phyloP scores from a whole-genome alignment of 2,329 filamentous ascomycete genomes.

The Hymenoscyphus albidus region DNA sequence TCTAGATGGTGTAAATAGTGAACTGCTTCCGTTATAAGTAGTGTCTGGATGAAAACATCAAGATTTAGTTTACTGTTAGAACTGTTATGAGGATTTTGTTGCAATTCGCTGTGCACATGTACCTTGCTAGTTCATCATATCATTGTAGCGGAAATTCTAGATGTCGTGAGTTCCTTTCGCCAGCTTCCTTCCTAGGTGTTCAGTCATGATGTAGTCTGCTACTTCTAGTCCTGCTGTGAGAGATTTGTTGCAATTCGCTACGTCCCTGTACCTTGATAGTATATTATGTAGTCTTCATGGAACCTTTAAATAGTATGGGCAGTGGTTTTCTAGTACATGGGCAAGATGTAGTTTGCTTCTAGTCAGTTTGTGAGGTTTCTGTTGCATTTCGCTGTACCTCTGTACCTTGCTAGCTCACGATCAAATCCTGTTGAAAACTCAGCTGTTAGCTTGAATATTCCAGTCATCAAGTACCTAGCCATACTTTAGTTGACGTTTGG shows the following conservation, averaged over 20 bases:
- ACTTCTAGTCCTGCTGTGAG: neutral
- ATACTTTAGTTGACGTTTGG: neutral
- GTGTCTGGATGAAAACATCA: neutral
- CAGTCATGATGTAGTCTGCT: no score
- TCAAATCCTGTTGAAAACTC: neutral
- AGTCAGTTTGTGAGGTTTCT: neutral
- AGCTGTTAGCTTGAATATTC: neutral
- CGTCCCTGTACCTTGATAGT: neutral
- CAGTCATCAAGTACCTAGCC: neutral
- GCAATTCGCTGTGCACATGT: neutral
- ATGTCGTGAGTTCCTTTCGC: neutral
- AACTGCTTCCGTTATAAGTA: no score
- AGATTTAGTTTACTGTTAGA: neutral
- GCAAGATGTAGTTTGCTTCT: neutral
- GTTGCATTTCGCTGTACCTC: constrained; percentile 3
- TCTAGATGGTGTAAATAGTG: neutral
- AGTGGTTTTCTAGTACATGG: no score
- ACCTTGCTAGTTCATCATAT: neutral
- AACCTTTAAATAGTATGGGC: no score
- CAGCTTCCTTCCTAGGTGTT: neutral
- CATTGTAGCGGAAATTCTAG: neutral
- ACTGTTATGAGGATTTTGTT: neutral
- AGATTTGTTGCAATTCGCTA: constrained; percentile 4
- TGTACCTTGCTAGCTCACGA: neutral
- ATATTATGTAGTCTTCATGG: neutral